These are phyloP conservation scores for Starmerella gropengiesseri DNA, from an alignment of 805 yeast species.

Conservation along the genomic window DNA sequence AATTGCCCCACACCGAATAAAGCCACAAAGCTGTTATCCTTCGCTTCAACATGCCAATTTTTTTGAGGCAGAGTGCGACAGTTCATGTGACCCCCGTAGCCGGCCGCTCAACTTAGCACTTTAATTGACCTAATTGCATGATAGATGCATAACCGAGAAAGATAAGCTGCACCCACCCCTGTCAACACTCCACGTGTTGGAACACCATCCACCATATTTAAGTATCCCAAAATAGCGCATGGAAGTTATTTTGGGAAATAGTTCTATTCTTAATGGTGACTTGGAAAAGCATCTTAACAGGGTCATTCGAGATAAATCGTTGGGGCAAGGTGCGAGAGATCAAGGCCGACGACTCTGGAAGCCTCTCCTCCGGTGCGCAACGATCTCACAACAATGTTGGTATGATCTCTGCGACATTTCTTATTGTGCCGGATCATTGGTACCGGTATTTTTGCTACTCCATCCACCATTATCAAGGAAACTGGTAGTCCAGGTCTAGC, in stretches of 20 bases:
- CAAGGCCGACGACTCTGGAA: background rate
- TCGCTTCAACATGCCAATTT: too few species aligned
- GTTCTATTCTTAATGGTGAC: background rate
- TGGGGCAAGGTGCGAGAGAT: background rate
- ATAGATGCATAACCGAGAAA: too few species aligned
- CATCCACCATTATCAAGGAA: conserved; percentile 42
- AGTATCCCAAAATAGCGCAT: too few species aligned
- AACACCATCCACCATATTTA: too few species aligned
- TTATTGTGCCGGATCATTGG: conserved; percentile 59
- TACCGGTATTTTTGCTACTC: conserved; percentile 66
- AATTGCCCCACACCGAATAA: too few species aligned
- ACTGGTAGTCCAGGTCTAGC: conserved; percentile 66
- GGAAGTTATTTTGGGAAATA: background rate
- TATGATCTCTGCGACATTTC: conserved; percentile 48
- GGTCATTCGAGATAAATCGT: background rate
- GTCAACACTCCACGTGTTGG: too few species aligned
- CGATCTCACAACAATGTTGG: conserved; percentile 29
- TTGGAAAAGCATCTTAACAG: background rate
- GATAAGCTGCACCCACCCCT: too few species aligned
- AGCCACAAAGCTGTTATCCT: too few species aligned
- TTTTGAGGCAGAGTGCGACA: too few species aligned
- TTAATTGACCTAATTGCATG: too few species aligned
- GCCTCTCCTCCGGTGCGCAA: background rate
- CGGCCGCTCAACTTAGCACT: too few species aligned
- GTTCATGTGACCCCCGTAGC: too few species aligned